Conservation (phyloP, 2,329 filamentous ascomycete species). For the Venturia oleaginea region DNA sequence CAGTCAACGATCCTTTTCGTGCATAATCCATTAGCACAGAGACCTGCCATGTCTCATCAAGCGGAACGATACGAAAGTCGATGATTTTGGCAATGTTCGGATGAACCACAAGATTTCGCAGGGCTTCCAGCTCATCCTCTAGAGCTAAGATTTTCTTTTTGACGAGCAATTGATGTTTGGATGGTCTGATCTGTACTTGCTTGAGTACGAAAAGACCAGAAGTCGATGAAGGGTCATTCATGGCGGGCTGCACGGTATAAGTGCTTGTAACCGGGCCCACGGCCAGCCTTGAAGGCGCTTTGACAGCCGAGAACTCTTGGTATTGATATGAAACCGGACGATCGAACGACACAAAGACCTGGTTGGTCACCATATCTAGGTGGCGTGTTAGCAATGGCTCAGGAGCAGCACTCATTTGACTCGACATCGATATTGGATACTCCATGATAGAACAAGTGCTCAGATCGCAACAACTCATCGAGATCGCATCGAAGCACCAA, state of each 20-base stretch:
- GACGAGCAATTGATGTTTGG: slow-evolving; percentile 54
- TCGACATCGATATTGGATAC: not conserved
- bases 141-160: slow-evolving; percentile 69
- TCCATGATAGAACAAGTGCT: no score
- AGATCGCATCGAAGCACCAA: not conserved
- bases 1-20: slow-evolving; percentile 72
- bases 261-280: slow-evolving; percentile 4
- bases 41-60: slow-evolving; percentile 58
- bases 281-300: slow-evolving; percentile 38
- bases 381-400: not conserved
- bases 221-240: not conserved
- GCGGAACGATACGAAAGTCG: slow-evolving; percentile 62
- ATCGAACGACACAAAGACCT: slow-evolving; percentile 50
- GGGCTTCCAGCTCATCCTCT: slow-evolving; percentile 64
- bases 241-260: slow-evolving; percentile 1
- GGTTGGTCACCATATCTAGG: not conserved
- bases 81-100: slow-evolving; percentile 65
- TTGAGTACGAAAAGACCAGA: slow-evolving; percentile 12
- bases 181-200: not conserved
- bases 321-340: slow-evolving; percentile 54
- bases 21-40: slow-evolving; percentile 68
- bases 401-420: not conserved
- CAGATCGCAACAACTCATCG: no score
- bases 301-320: slow-evolving; percentile 41
- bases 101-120: slow-evolving; percentile 66